These are phyloP conservation scores for Mucor circinelloides DNA, from an alignment of 371 early-diverging fungal species.

Conservation along the genomic window DNA sequence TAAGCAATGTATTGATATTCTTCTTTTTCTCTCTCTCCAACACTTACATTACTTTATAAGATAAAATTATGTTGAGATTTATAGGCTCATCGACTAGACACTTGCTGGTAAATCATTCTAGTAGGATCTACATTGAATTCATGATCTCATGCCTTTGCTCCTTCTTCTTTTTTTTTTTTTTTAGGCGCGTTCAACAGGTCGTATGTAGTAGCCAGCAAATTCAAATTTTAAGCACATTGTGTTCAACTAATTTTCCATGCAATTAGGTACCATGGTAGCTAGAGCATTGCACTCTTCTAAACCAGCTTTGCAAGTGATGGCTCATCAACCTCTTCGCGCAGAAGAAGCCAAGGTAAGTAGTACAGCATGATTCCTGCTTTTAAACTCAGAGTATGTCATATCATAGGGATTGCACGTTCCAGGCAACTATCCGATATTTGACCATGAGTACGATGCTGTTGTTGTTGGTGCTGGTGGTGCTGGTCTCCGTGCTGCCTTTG, in stretches of 20 bases:
- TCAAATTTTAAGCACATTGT: neutral
- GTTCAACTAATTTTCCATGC: neutral
- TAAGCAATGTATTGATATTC: no score
- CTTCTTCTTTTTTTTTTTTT: no score
- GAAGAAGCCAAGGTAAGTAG: slow-evolving; percentile 63
- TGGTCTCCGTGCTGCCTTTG: slow-evolving; percentile 97
- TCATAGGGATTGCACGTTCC: slow-evolving; percentile 32
- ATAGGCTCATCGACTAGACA: neutral
- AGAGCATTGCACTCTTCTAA: slow-evolving; percentile 41
- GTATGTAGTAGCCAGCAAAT: neutral
- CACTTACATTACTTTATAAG: neutral
- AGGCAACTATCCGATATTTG: slow-evolving; percentile 90
- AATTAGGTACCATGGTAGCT: slow-evolving; percentile 12
- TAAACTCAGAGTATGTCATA: neutral
- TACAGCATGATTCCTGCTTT: neutral
- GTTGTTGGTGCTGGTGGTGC: slow-evolving; percentile 99
- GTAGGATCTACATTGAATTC: no score
- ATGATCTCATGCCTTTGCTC: neutral
- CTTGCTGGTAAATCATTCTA: neutral
- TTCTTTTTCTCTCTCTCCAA: neutral
- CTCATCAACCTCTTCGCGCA: slow-evolving; percentile 72
- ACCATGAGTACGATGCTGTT: slow-evolving; percentile 97
- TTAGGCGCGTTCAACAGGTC: neutral
- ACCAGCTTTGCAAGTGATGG: slow-evolving; percentile 69
- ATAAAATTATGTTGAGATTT: neutral